Evolutionary conservation across 305 asterid genomes (phyloP), one percentile per base, ranked within the genome.

Genomic region (Andrographis paniculata): DNA sequence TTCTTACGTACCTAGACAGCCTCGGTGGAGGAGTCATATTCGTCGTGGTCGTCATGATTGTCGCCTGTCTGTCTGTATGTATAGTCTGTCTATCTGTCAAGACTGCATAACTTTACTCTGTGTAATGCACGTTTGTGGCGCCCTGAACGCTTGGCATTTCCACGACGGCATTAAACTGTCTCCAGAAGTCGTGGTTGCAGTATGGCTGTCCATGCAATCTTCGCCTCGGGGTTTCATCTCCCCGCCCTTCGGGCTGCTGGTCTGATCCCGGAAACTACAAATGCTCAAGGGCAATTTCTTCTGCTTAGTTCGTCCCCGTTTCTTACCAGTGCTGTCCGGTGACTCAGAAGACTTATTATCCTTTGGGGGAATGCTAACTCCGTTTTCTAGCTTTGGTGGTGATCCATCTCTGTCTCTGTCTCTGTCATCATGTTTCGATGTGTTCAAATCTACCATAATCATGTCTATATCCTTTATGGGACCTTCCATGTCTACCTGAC

Each of bases 91-190:
- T 13, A 30, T 51, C 64, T 48, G 52, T 69, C 65, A 80, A 45
- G 79, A 72, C 52, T 72, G 86, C 75, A 79, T 52, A 14, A 70
- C 81, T 62, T 82, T 71, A 55, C 69, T 74, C 47, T 72, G 85
- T 41, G 81, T 42, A 33, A 70, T 81, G 63, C 80, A 67, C 31
- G 78, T 53, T 15, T 83, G 79, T 44, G 63, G 70, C 73, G n/a
- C n/a, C n/a, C 65, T 75, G 76, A 75, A 77, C n/a, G 80, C 56
- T 55, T 84, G 82, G 59, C 87, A 80, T 73, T 84, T 84, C 93
- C 85, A 80, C 2, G 40, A 62, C 41, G 75, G 68, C 45, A 57
- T 52, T 59, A 64, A 61, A 56, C 55, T 50, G 33, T 62, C 71
- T 10, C 57, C 60, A 27, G 79, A 55, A 16, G 68, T 55, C 39